Percentiles rank a stretch among this genome's conserved stretches.
Evolutionary conservation across 805 yeast species (phyloP).

Genomic region (Cyberlindnera euphorbiiphila): DNA sequence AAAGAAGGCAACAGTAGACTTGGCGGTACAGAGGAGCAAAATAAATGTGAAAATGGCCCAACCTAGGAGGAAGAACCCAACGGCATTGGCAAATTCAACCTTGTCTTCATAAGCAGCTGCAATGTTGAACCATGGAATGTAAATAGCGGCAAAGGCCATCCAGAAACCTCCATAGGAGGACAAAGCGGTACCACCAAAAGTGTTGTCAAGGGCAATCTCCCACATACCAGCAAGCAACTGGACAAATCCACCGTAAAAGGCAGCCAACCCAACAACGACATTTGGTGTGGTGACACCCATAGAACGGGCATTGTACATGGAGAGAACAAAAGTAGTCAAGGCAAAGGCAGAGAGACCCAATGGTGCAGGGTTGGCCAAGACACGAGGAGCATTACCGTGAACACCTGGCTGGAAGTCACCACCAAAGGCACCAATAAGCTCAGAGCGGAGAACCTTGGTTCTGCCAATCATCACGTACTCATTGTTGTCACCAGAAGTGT

Average conservation of each 20-base stretch:
- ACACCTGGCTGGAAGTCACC: slow-evolving; percentile 78
- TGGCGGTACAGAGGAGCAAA: slow-evolving; percentile 44
- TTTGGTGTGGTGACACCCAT: slow-evolving; percentile 41
- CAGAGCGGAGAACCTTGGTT: slow-evolving; percentile 59
- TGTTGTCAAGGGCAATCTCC: slow-evolving; percentile 47
- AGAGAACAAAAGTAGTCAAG: slow-evolving; percentile 43
- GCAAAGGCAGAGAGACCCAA: slow-evolving; percentile 50
- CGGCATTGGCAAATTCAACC: slow-evolving; percentile 38
- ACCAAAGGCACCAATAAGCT: slow-evolving; percentile 67
- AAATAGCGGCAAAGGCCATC: slow-evolving; percentile 44
- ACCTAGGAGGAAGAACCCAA: slow-evolving; percentile 46
- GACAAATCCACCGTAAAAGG: slow-evolving; percentile 48
- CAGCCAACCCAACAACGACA: slow-evolving; percentile 41
- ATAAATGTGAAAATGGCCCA: slow-evolving; percentile 50
- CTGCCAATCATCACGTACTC: slow-evolving; percentile 70
- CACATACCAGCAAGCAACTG: slow-evolving; percentile 49
- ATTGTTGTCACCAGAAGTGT: slow-evolving; percentile 44
- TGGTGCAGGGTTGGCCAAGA: slow-evolving; percentile 45
- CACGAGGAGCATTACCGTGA: slow-evolving; percentile 45
- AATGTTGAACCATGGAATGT: slow-evolving; percentile 42
- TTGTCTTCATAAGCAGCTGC: slow-evolving; percentile 35
- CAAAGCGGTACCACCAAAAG: slow-evolving; percentile 53
- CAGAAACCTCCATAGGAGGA: slow-evolving; percentile 54
- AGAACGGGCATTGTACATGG: slow-evolving; percentile 44
- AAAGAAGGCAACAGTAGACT: slow-evolving; percentile 48